Evolutionary conservation across 2,329 filamentous ascomycete genomes (phyloP).

Genomic region (Aureobasidium sp.): DNA sequence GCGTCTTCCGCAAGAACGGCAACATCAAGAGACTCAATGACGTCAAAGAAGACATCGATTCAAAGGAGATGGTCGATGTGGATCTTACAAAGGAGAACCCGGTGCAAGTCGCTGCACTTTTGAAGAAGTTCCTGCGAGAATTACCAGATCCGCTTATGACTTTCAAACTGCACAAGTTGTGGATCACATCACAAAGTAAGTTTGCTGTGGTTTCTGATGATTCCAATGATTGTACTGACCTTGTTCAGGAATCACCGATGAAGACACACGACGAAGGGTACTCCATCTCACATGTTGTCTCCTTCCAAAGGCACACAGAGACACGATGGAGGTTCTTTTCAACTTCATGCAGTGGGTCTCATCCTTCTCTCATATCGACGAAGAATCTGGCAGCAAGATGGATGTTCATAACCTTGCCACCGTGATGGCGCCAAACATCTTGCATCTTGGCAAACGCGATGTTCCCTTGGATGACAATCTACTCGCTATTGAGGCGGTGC

Average conservation of each 20-base stretch:
- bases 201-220: slow-evolving; percentile 17
- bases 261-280: slow-evolving; percentile 73
- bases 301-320: slow-evolving; percentile 83
- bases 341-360: slow-evolving; percentile 96
- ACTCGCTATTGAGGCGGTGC: slow-evolving; percentile 85
- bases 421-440: slow-evolving; percentile 92
- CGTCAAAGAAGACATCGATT: slow-evolving; percentile 77
- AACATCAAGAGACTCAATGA: slow-evolving; percentile 94
- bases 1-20: slow-evolving; percentile 97
- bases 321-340: slow-evolving; percentile 91
- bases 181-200: slow-evolving; percentile 77
- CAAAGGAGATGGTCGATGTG: slow-evolving; percentile 74
- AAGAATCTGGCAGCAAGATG: slow-evolving; percentile 97
- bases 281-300: slow-evolving; percentile 88
- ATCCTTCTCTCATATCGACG: slow-evolving; percentile 94
- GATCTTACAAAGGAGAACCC: slow-evolving; percentile 84
- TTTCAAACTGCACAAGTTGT: slow-evolving; percentile 86
- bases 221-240: slow-evolving; percentile 20
- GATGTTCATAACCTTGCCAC: slow-evolving; percentile 96
- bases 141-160: slow-evolving; percentile 92
- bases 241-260: slow-evolving; percentile 62
- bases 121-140: slow-evolving; percentile 92
- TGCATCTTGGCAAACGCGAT: slow-evolving; percentile 51
- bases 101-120: slow-evolving; percentile 83
- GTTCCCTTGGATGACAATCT: slow-evolving; percentile 74